Evolutionary conservation across 1,139 yeast genomes (phyloP).

Genomic region (Magnusiomyces fungicola): DNA sequence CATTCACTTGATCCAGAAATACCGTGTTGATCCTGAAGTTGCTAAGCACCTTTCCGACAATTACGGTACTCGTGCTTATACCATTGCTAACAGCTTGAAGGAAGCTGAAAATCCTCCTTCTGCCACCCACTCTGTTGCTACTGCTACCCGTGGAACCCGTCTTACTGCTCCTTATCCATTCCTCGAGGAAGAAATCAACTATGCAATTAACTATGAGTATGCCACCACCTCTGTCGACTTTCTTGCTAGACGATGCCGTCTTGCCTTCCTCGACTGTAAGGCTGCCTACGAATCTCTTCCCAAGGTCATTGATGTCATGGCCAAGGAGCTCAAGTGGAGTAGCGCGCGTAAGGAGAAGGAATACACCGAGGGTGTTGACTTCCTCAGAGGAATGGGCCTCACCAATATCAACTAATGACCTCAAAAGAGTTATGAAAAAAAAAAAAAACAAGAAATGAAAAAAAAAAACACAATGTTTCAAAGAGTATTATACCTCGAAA

Average conservation of each 20-base stretch:
- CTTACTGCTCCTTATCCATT: conserved; percentile 67
- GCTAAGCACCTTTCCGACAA: conserved; percentile 79
- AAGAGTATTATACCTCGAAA: too few species aligned
- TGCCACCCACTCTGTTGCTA: conserved; percentile 32
- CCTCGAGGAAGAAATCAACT: conserved; percentile 84
- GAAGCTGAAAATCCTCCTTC: conserved; percentile 8
- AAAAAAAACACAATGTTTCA: background rate
- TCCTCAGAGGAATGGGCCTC: conserved; percentile 38
- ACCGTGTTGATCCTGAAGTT: conserved; percentile 62
- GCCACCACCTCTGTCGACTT: conserved; percentile 85
- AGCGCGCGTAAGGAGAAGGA: conserved; percentile 51
- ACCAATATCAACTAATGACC: too few species aligned
- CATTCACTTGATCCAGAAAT: conserved; percentile 76
- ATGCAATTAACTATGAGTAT: conserved; percentile 76
- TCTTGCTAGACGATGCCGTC: conserved; percentile 87
- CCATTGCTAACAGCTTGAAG: conserved; percentile 52
- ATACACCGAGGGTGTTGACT: conserved; percentile 32
- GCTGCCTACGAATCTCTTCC: conserved; percentile 79
- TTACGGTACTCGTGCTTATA: conserved; percentile 79
- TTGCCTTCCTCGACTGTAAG: conserved; percentile 84
- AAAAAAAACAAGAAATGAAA: too few species aligned
- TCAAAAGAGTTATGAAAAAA: background rate
- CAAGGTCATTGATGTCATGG: conserved; percentile 81
- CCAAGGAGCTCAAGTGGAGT: conserved; percentile 70
- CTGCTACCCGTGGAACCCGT: conserved; percentile 31